These are phyloP conservation scores for Mycena sanguinolenta DNA, from an alignment of 768 basidiomycete species.

Conservation along the genomic window DNA sequence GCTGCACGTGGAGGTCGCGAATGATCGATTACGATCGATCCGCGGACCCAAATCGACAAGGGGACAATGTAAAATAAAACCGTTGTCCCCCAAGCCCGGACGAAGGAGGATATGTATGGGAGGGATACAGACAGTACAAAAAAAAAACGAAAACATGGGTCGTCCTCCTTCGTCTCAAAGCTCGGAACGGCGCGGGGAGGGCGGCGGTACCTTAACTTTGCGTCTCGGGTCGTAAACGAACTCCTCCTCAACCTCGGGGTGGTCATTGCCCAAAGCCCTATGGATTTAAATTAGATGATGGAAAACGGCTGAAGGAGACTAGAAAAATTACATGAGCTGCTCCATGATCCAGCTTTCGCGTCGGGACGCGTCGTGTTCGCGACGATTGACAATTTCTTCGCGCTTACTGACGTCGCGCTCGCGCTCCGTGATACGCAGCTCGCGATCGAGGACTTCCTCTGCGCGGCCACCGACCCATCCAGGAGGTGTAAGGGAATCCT, in stretches of 20 bases:
- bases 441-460: slow-evolving; percentile 87
- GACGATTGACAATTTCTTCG: slow-evolving; percentile 86
- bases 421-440: slow-evolving; percentile 86
- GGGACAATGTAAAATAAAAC: slow-evolving; percentile 75
- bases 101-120: slow-evolving; percentile 77
- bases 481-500: slow-evolving; percentile 82
- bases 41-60: slow-evolving; percentile 61
- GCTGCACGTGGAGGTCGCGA: slow-evolving; percentile 41
- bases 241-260: slow-evolving; percentile 84
- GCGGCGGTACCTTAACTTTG: slow-evolving; percentile 93
- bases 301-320: neutral
- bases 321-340: slow-evolving; percentile 79
- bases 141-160: slow-evolving; percentile 61
- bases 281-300: neutral
- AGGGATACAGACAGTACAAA: slow-evolving; percentile 81
- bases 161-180: slow-evolving; percentile 95
- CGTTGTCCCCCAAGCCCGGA: slow-evolving; percentile 93
- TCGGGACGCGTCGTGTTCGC: slow-evolving; percentile 89
- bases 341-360: slow-evolving; percentile 95
- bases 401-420: slow-evolving; percentile 90
- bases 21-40: slow-evolving; percentile 45
- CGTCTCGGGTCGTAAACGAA: slow-evolving; percentile 86
- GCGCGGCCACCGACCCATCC: slow-evolving; percentile 85
- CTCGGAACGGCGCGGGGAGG: slow-evolving; percentile 89
- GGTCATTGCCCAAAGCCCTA: slow-evolving; percentile 80